These are phyloP conservation scores for Camelina neglecta DNA, from an alignment of 345 rosid genomes.

Conservation along the genomic window DNA sequence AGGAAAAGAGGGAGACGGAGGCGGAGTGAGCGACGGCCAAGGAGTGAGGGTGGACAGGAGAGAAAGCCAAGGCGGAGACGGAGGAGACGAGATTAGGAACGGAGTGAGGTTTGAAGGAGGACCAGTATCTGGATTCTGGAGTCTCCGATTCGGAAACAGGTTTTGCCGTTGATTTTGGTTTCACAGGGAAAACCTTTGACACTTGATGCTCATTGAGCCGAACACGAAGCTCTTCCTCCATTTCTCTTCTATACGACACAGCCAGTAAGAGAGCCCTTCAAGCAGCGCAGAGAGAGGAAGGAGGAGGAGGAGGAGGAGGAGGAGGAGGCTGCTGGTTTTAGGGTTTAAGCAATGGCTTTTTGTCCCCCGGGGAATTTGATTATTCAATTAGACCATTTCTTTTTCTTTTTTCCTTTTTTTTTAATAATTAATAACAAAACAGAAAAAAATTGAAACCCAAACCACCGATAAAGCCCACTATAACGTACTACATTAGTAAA, in stretches of 20 bases:
- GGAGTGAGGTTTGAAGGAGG: constrained; percentile 77
- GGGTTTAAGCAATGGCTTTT: no score
- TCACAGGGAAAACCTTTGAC: constrained; percentile 61
- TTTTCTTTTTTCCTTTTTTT: no score
- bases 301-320: no score
- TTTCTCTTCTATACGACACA: not conserved
- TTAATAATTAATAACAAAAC: no score
- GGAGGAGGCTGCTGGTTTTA: no score
- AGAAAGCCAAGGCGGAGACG: constrained; percentile 67
- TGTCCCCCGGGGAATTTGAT: no score
- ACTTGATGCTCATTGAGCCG: constrained; percentile 40
- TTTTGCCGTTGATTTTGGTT: constrained; percentile 72
- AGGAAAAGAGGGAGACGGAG: constrained; percentile 64
- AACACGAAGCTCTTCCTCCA: constrained; percentile 45
- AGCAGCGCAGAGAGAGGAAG: no score
- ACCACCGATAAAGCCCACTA: not conserved
- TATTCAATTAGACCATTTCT: no score
- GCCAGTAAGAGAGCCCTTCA: no score
- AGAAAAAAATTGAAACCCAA: no score
- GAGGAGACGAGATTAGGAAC: constrained; percentile 61
- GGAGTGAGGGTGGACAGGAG: constrained; percentile 58
- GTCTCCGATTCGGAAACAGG: constrained; percentile 61
- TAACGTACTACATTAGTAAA: not conserved
- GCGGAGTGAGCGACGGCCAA: constrained; percentile 83
- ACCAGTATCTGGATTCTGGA: constrained; percentile 84